Base-by-base conservation (phyloP, 495 filamentous ascomycete genomes). In the Halenospora varia region DNA sequence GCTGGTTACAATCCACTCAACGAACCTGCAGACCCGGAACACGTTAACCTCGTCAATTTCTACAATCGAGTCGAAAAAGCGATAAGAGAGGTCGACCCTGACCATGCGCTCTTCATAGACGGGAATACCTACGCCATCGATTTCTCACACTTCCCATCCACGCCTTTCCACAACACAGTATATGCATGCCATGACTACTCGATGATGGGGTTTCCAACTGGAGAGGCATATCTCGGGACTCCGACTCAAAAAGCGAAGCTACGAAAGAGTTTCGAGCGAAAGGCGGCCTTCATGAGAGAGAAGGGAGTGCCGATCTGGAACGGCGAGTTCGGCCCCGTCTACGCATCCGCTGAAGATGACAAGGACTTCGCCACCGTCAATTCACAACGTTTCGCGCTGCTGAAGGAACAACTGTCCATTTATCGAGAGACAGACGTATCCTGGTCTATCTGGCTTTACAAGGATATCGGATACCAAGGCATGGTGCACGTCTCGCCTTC, bases 1-100 rank as follows among this genome's bases (percentile, higher is more conserved):
- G 84, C 84, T 1, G 84, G 84, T 1, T 88, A 86, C 58, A 86
- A 87, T 56, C 82, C 83, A 1, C 75, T 87, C 55, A 88, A 88
- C 58, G 83, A 88, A 60, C 84, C 84, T 0, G 77, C 73, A 20
- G 84, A 87, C 52, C 79, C 84, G 0, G 66, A 79, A 35, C 80
- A 85, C 60, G 66, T 74, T 25, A 71, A 76, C 26, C 75, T 87
- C 1, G 74, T 74, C 17, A 75, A 68, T 1, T 87, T 78, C 63
- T 87, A 88, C 61, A 64, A 74, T 10, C 76, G 81, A 0, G 64
- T 84, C 0, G 82, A 86, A 57, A 75, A 78, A 48, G 80, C 76
- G 0, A 83, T 88, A 53, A 79, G 83, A 0, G 67, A 66, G 0
- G 70, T 86, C 40, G 84, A 88, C 59, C 75, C 80, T 0, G 66